Conservation (phyloP, 495 filamentous ascomycete genomes). For the Neurospora sp. region DNA sequence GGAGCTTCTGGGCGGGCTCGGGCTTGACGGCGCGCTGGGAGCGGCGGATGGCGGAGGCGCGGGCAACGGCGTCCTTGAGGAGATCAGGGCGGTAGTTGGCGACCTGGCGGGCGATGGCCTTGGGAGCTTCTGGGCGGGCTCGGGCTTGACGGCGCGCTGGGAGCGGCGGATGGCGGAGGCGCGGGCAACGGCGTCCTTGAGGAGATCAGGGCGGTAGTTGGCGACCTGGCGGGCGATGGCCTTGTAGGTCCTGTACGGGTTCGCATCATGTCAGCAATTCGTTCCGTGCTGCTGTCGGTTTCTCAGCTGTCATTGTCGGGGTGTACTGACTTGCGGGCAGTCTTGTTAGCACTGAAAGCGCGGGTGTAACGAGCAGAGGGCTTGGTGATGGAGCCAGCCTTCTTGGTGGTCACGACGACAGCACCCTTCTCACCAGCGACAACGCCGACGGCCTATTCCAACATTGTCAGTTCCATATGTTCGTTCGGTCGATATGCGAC, state of each 20-base stretch:
- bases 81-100: conserved; percentile 81
- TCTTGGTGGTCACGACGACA: conserved; percentile 75
- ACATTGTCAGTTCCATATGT: conserved; percentile 11
- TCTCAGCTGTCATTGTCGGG: background rate
- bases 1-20: conserved; percentile 55
- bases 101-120: conserved; percentile 64
- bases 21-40: conserved; percentile 74
- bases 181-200: conserved; percentile 75
- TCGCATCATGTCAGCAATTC: conserved; percentile 16
- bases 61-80: conserved; percentile 74
- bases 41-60: conserved; percentile 74
- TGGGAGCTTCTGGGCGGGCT: conserved; percentile 61
- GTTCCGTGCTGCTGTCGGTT: background rate
- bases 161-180: conserved; percentile 75
- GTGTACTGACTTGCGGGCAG: conserved; percentile 66
- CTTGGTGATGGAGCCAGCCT: conserved; percentile 55
- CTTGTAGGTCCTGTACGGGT: conserved; percentile 65
- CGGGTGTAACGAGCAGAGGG: conserved; percentile 55
- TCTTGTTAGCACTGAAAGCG: conserved; percentile 57
- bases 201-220: conserved; percentile 79
- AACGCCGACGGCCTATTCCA: conserved; percentile 67
- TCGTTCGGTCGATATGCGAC: conserved; percentile 4
- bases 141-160: conserved; percentile 68
- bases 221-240: conserved; percentile 65
- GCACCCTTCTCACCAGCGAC: conserved; percentile 54